These are phyloP conservation scores for Calonectria multiphialidica DNA, from an alignment of 2,329 filamentous ascomycete species.

Conservation along the genomic window DNA sequence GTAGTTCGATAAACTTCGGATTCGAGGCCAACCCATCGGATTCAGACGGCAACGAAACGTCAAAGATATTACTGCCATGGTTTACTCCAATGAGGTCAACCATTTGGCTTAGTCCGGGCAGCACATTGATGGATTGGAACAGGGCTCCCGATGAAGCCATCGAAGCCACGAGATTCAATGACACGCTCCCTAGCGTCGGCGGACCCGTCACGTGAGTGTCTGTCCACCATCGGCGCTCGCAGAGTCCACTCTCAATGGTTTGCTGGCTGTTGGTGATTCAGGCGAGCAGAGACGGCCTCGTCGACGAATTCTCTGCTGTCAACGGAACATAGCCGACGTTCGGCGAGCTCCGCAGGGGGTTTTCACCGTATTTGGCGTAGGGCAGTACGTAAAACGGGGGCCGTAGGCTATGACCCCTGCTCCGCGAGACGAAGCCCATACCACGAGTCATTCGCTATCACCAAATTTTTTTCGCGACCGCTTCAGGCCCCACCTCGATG, in stretches of 20 bases:
- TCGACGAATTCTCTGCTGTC: background rate
- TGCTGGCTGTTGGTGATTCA: background rate
- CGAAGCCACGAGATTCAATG: background rate
- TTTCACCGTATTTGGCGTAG: background rate
- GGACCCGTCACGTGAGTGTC: background rate
- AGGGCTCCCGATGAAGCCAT: background rate
- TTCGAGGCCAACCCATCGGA: constrained; percentile 50
- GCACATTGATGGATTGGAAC: background rate
- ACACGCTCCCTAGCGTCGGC: background rate
- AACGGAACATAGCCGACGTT: background rate
- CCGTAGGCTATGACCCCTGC: constrained; percentile 14
- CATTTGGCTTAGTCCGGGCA: background rate
- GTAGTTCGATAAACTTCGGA: constrained; percentile 57
- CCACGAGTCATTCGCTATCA: background rate
- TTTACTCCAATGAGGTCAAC: background rate
- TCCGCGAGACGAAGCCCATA: background rate
- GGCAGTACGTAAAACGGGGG: background rate
- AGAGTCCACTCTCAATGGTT: background rate
- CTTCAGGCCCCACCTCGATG: background rate
- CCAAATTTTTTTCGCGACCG: background rate
- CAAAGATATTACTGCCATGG: background rate
- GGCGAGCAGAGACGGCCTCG: background rate
- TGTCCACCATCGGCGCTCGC: background rate
- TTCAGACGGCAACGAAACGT: constrained; percentile 6
- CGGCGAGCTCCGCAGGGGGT: background rate